A percentile compares a stretch with the other conserved stretches of the same genome.
These are phyloP conservation scores for Pseudevernia furfuracea DNA, from an alignment of 495 filamentous ascomycete genomes.

Conservation along the genomic window DNA sequence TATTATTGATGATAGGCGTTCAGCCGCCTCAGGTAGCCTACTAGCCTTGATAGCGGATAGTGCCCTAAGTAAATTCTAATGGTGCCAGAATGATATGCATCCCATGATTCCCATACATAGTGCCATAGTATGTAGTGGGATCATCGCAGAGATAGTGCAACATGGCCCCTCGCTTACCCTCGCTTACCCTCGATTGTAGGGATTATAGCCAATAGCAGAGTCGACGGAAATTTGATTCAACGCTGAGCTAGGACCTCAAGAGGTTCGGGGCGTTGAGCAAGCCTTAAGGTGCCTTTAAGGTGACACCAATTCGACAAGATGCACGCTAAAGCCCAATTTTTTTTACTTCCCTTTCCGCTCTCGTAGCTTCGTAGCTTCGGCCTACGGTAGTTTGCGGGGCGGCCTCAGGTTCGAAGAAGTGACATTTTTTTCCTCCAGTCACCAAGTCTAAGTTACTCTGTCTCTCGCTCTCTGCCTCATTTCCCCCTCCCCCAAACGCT, in stretches of 20 bases:
- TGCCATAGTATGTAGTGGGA: constrained; percentile 7
- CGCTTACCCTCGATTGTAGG: not conserved
- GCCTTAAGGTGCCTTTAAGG: not conserved
- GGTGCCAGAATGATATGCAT: constrained; percentile 19
- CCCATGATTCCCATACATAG: no score
- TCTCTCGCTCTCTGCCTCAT: not conserved
- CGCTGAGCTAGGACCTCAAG: not conserved
- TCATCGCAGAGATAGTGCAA: not conserved
- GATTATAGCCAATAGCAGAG: not conserved
- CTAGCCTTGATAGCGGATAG: constrained; percentile 8
- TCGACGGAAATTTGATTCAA: constrained; percentile 5
- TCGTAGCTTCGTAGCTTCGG: not conserved
- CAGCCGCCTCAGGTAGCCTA: no score
- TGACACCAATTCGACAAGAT: not conserved
- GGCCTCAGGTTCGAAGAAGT: not conserved
- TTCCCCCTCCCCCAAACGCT: not conserved
- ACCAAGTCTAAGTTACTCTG: not conserved
- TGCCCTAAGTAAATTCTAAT: no score
- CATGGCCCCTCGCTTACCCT: not conserved
- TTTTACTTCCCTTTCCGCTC: constrained; percentile 4
- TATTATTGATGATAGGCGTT: constrained; percentile 15
- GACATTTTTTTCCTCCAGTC: not conserved
- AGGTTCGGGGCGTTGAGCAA: not conserved
- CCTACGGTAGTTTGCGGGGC: not conserved
- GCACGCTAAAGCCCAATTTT: not conserved